phyloP scores from a whole-genome alignment of 73 alveolate species.

The Diophrys appendiculata region DNA sequence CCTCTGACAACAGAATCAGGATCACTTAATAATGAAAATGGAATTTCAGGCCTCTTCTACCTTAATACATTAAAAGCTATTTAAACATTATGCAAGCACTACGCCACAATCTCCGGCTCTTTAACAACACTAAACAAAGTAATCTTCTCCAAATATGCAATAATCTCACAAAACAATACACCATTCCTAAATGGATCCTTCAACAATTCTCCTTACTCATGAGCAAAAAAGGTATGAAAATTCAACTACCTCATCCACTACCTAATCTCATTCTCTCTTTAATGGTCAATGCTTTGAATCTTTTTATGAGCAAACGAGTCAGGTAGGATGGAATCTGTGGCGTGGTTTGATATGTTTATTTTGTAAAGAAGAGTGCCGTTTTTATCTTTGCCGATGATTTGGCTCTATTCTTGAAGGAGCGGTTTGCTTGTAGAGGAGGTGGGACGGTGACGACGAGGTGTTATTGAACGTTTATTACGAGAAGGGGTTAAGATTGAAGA shows the following conservation, averaged over 20 bases:
- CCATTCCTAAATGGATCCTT: slow-evolving; percentile 65
- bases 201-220: slow-evolving; percentile 28
- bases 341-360: neutral
- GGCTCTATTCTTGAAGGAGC: slow-evolving; percentile 1
- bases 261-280: slow-evolving; percentile 26
- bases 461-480: no score
- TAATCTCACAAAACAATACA: slow-evolving; percentile 39
- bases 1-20: slow-evolving; percentile 46
- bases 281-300: neutral
- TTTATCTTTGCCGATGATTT: neutral
- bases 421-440: no score
- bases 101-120: slow-evolving; percentile 46
- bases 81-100: slow-evolving; percentile 54
- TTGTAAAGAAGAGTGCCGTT: neutral
- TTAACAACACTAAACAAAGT: slow-evolving; percentile 22
- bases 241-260: slow-evolving; percentile 39
- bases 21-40: slow-evolving; percentile 35
- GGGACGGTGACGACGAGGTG: no score
- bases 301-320: neutral
- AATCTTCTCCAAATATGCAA: slow-evolving; percentile 47
- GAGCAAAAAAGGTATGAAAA: slow-evolving; percentile 20
- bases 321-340: neutral
- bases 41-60: slow-evolving; percentile 46
- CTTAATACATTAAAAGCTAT: slow-evolving; percentile 25
- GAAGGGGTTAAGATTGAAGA: no score